Conservation (phyloP, 305 asterid genomes). For the Caryopteris hybrid region DNA sequence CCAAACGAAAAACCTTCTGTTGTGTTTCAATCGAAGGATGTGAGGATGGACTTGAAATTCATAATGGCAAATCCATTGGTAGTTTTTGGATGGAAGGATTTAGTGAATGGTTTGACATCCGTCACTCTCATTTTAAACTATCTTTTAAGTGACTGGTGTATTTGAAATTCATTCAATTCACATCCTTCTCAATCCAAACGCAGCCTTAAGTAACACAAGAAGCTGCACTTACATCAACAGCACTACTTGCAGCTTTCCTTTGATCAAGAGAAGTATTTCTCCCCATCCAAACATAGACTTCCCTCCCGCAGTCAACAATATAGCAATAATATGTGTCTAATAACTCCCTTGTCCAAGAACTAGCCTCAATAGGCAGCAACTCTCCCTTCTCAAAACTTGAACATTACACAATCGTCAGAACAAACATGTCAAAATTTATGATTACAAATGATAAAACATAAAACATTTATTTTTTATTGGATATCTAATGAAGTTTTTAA, state of each 20-base stretch:
- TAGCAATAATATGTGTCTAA: constrained; percentile 73
- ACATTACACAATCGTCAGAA: constrained; percentile 11
- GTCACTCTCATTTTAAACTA: neutral
- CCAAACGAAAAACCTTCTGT: constrained; percentile 4
- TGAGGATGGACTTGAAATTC: neutral
- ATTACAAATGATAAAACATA: neutral
- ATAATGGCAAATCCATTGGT: neutral
- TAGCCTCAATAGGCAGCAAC: constrained; percentile 38
- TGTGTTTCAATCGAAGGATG: neutral
- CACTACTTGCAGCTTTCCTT: constrained; percentile 64
- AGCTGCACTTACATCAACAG: constrained; percentile 59
- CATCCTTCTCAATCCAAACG: neutral
- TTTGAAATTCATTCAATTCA: neutral
- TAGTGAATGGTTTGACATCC: no score
- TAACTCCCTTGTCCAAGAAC: constrained; percentile 56
- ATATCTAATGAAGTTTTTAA: neutral
- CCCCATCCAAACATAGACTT: constrained; percentile 87
- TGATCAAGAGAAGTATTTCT: constrained; percentile 65
- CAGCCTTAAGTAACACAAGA: constrained; percentile 1
- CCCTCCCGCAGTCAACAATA: constrained; percentile 63
- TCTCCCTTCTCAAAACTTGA: constrained; percentile 56
- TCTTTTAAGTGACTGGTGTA: no score
- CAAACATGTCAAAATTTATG: constrained; percentile 8
- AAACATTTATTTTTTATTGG: neutral
- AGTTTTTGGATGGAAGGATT: no score